Evolutionary conservation across 768 basidiomycete species (phyloP).

Genomic region (Brasilioporus rufonigricans): DNA sequence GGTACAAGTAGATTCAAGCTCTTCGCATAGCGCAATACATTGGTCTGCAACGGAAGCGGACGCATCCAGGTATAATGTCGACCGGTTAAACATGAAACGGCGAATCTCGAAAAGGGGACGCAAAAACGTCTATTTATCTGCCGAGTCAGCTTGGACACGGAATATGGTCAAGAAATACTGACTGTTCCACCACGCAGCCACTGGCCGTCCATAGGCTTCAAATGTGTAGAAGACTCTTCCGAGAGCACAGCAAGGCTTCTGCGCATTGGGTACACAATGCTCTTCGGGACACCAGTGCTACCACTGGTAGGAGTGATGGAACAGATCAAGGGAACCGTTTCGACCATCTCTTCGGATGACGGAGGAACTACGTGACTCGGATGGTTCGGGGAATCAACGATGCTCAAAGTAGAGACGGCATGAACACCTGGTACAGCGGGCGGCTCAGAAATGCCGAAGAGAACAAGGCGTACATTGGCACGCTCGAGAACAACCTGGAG

Average conservation of each 20-base stretch:
- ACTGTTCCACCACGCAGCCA: slow-evolving; percentile 16
- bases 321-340: slow-evolving; percentile 6
- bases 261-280: slow-evolving; percentile 16
- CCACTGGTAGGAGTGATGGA: slow-evolving; percentile 24
- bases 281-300: slow-evolving; percentile 22
- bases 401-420: slow-evolving; percentile 20
- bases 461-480: slow-evolving; percentile 20
- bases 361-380: slow-evolving; percentile 13
- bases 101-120: slow-evolving; percentile 18
- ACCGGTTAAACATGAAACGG: slow-evolving; percentile 18
- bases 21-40: slow-evolving; percentile 9
- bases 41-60: slow-evolving; percentile 10
- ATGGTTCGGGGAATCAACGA: slow-evolving; percentile 13
- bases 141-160: neutral
- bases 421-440: slow-evolving; percentile 6
- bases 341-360: slow-evolving; percentile 13
- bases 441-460: slow-evolving; percentile 18
- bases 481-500: slow-evolving; percentile 22
- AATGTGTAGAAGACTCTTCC: slow-evolving; percentile 8
- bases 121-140: slow-evolving; percentile 8
- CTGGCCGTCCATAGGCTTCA: slow-evolving; percentile 16
- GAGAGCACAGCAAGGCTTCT: slow-evolving; percentile 13
- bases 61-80: slow-evolving; percentile 12
- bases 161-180: neutral
- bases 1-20: slow-evolving; percentile 11